Percentiles rank a stretch among this genome's conserved stretches.
Conservation (phyloP, 2,329 filamentous ascomycete genomes). For the Achaetomium macrosporum region DNA sequence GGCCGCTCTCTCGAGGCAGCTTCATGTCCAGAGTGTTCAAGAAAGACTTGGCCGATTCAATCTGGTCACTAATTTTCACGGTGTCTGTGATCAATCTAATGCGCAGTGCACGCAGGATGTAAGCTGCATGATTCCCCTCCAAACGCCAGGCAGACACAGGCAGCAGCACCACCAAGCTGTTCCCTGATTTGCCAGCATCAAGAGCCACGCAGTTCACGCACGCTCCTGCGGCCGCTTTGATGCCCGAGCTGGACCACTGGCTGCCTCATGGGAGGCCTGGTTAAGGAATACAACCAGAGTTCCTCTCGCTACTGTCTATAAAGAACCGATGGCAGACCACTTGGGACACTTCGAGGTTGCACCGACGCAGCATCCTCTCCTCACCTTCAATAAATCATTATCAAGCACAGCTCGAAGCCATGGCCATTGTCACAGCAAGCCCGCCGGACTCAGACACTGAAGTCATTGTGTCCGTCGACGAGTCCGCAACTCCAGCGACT, state of each 20-base stretch:
- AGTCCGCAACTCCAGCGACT: not conserved
- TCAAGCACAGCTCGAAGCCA: not conserved
- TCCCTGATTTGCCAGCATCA: not conserved
- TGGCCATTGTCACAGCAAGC: not conserved
- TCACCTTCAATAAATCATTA: no score
- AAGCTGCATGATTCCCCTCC: not conserved
- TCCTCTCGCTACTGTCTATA: no score
- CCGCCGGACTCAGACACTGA: not conserved
- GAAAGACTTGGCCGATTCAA: no score
- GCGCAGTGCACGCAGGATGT: no score
- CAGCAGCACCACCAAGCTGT: not conserved
- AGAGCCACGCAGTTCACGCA: not conserved
- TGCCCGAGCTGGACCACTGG: not conserved
- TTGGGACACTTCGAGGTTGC: no score
- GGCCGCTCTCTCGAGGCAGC: no score
- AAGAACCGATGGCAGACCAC: no score
- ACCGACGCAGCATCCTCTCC: no score
- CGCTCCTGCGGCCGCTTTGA: not conserved
- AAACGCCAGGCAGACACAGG: conserved; percentile 1
- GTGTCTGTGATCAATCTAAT: no score
- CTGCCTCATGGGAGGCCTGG: not conserved
- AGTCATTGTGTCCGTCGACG: not conserved
- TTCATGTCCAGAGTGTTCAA: no score
- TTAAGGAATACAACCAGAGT: no score
- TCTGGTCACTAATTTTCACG: no score